A percentile compares a stretch with the other conserved stretches of the same genome.
phyloP scores from a whole-genome alignment of 1,139 yeast genomes.

The Insectozyma bohioensis region DNA sequence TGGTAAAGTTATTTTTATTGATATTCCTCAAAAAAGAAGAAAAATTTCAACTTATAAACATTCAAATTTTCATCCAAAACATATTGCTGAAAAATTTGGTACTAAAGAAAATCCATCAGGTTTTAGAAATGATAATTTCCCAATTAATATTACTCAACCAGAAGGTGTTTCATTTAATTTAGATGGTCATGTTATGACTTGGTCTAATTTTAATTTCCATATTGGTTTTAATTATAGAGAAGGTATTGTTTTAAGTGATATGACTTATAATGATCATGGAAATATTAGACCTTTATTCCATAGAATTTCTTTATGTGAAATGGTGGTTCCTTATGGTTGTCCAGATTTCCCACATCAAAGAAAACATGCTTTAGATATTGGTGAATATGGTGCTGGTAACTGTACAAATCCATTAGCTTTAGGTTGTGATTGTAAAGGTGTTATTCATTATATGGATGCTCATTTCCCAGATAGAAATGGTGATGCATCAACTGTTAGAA shows the following conservation, averaged over 20 bases:
- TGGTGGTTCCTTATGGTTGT: constrained; percentile 83
- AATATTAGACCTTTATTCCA: constrained; percentile 70
- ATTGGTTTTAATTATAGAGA: constrained; percentile 84
- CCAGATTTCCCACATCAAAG: constrained; percentile 82
- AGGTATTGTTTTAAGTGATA: constrained; percentile 76
- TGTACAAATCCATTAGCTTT: constrained; percentile 76
- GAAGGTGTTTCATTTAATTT: constrained; percentile 76
- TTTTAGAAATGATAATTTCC: constrained; percentile 59
- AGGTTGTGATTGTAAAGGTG: constrained; percentile 86
- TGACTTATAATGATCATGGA: constrained; percentile 73
- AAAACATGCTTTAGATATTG: constrained; percentile 83
- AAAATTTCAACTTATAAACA: constrained; percentile 67
- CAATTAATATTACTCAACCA: constrained; percentile 72
- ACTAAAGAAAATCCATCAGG: constrained; percentile 49
- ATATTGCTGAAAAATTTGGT: constrained; percentile 59
- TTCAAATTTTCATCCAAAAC: constrained; percentile 67
- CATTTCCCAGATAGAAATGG: constrained; percentile 67
- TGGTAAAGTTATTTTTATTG: constrained; percentile 67
- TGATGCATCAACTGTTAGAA: constrained; percentile 66
- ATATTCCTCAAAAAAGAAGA: constrained; percentile 74
- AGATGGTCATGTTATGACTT: constrained; percentile 66
- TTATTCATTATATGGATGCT: constrained; percentile 77
- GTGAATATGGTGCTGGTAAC: constrained; percentile 86
- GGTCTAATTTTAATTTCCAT: constrained; percentile 78
- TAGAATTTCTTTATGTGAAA: constrained; percentile 74